These are phyloP conservation scores for Polygonum aviculare DNA, from an alignment of 148 eudicot species.

Conservation along the genomic window DNA sequence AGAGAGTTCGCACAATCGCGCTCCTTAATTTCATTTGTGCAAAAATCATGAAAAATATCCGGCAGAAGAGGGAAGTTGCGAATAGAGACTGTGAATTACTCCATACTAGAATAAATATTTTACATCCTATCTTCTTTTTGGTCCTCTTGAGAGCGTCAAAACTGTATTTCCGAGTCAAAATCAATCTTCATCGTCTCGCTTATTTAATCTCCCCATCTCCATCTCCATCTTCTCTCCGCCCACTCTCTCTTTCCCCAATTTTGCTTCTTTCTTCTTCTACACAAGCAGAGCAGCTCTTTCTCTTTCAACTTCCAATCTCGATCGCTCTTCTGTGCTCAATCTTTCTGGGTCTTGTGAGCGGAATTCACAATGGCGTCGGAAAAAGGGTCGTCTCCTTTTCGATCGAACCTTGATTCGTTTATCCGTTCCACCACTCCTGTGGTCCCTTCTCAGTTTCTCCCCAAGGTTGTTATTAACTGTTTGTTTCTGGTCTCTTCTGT, in stretches of 20 bases:
- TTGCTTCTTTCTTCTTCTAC: neutral
- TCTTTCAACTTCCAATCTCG: neutral
- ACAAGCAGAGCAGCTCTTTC: neutral
- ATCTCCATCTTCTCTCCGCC: neutral
- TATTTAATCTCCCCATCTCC: neutral
- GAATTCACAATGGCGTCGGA: neutral
- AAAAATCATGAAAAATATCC: neutral
- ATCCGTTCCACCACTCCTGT: slow-evolving; percentile 9
- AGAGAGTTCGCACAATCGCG: neutral
- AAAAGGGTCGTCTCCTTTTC: neutral
- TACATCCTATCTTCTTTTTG: too few species aligned
- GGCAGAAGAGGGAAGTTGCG: slow-evolving; percentile 8
- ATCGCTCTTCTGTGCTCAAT: neutral
- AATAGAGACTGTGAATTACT: neutral
- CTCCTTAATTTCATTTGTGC: neutral
- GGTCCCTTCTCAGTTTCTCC: slow-evolving; percentile 8
- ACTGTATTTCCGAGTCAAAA: neutral
- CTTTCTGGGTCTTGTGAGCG: neutral
- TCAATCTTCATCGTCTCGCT: neutral
- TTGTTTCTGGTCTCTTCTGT: neutral
- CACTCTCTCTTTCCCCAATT: neutral
- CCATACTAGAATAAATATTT: too few species aligned
- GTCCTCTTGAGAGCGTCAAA: neutral
- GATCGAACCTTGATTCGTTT: slow-evolving; percentile 11
- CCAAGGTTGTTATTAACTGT: neutral